These are phyloP conservation scores for Cladophialophora carrionii DNA, from an alignment of 2,329 filamentous ascomycete genomes.

Conservation along the genomic window DNA sequence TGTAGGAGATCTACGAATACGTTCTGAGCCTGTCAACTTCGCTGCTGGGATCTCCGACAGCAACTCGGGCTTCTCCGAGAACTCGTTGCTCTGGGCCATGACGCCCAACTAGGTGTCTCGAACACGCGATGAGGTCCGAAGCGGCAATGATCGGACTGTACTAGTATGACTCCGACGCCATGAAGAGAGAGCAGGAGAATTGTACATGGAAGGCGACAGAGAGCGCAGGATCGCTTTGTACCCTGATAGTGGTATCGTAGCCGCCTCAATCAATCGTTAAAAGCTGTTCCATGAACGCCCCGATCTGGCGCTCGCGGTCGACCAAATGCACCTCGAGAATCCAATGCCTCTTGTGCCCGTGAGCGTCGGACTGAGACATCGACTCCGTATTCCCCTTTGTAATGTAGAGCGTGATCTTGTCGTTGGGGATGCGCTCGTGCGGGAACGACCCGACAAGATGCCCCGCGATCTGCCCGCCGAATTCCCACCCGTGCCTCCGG, in stretches of 20 bases:
- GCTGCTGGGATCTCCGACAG: neutral
- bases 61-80: neutral
- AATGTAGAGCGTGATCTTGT: constrained; percentile 53
- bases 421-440: constrained; percentile 56
- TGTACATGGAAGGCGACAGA: neutral
- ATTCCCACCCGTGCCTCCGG: constrained; percentile 49
- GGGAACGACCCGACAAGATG: constrained; percentile 59
- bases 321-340: constrained; percentile 57
- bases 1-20: neutral
- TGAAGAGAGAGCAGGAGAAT: neutral
- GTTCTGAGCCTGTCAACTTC: neutral
- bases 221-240: neutral
- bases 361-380: constrained; percentile 48
- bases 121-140: neutral
- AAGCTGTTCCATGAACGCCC: constrained; percentile 52
- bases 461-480: constrained; percentile 52
- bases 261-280: constrained; percentile 48
- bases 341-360: constrained; percentile 54
- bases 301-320: constrained; percentile 46
- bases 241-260: neutral
- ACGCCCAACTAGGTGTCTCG: neutral
- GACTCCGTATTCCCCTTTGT: constrained; percentile 49
- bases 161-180: neutral
- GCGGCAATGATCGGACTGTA: neutral
- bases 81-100: neutral